Conservation (phyloP, 768 basidiomycete species). For the Phlebiopsis flavidoalba region DNA sequence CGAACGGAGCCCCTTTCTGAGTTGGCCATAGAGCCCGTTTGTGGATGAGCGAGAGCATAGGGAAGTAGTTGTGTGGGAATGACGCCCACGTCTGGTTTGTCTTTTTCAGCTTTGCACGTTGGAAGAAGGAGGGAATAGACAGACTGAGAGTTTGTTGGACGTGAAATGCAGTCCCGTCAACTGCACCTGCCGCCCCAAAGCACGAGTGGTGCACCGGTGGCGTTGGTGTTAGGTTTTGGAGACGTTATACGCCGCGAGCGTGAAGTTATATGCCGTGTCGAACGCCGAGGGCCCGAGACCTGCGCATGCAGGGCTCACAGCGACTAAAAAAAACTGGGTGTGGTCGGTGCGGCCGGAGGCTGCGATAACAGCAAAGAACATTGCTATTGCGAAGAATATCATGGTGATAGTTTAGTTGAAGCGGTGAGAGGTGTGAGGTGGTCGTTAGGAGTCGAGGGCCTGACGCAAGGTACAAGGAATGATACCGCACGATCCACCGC, state of each 20-base stretch:
- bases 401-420: neutral
- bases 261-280: slow-evolving; percentile 35
- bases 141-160: slow-evolving; percentile 46
- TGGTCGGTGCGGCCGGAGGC: neutral
- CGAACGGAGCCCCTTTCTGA: neutral
- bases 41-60: slow-evolving; percentile 32
- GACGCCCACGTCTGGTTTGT: slow-evolving; percentile 43
- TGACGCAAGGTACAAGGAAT: too few relatives aligned
- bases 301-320: slow-evolving; percentile 16
- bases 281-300: slow-evolving; percentile 20
- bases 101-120: too few relatives aligned
- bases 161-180: slow-evolving; percentile 33
- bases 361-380: neutral
- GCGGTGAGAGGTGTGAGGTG: neutral
- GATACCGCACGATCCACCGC: too few relatives aligned
- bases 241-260: slow-evolving; percentile 40
- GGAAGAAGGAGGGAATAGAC: too few relatives aligned
- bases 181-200: slow-evolving; percentile 30
- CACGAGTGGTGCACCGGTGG: slow-evolving; percentile 35
- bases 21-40: slow-evolving; percentile 2
- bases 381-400: neutral
- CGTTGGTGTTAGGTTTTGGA: slow-evolving; percentile 36
- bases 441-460: too few relatives aligned
- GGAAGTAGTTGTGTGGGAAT: slow-evolving; percentile 46
- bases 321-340: neutral